Evolutionary conservation across 768 basidiomycete genomes (phyloP), one percentile per base, ranked within the genome.

Genomic region (Auricularia cornea): DNA sequence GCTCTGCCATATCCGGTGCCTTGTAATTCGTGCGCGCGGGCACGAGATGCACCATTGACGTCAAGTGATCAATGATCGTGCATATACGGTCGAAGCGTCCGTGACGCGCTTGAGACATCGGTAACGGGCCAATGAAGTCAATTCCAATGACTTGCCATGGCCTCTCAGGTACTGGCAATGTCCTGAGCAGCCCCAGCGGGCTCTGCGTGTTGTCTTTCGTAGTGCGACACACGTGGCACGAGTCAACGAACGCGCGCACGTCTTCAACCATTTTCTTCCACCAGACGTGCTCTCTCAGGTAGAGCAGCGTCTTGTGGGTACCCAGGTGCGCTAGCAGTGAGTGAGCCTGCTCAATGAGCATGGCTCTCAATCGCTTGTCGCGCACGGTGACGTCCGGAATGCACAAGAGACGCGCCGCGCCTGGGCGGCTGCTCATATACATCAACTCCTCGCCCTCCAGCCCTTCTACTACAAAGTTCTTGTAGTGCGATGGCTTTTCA

Each of bases 251-350:
- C 0, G 65, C 60, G 8, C 69, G 60, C 0, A 73, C 65, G 32
- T 80, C 76, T 0, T 41, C 10, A 0, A 66, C 70, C 60, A 80
- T 74, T 0, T 68, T 61, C 20, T 74, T 74, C 79, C 79, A 79
- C 77, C 78, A 79, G 0, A 78, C 72, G 4, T 75, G 52, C n/a
- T 48, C 18, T 6, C 44, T 18, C 12, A 48, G 44, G 44, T 48
- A 48, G 1, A 20, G 10, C 44, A 48, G 6, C 12, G 44, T 48
- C 44, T 79, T 80, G 0, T 6, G 33, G 0, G 66, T 32, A 1
- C 79, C 76, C 0, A 80, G 61, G 59, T 80, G 79, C 0, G 77
- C 79, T 1, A 80, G 60, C 0, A 80, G 1, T 0, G 74, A 76
- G 41, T 80, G 79, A 0, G 66, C 65, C 4, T 67, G 66, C 0